Evolutionary conservation across 2,329 filamentous ascomycete genomes (phyloP).

Genomic region (Teratosphaeria zuluensis): DNA sequence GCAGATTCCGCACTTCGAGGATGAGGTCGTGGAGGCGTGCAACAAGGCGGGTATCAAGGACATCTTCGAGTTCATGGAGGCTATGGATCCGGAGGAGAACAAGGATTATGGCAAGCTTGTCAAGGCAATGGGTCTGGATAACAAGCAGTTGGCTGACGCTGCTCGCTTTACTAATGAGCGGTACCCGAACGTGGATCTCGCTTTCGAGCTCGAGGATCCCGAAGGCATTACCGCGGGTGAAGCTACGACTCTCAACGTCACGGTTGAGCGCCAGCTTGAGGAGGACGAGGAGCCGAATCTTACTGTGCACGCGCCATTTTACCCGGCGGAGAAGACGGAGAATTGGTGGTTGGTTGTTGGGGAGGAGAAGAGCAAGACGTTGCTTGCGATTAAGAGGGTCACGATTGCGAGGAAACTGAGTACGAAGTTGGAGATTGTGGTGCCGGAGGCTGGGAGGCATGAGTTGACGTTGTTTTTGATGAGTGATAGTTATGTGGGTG

Average conservation of each 20-base stretch:
- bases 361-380: conserved; percentile 76
- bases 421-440: conserved; percentile 75
- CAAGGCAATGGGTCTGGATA: conserved; percentile 66
- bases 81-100: conserved; percentile 94
- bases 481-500: conserved; percentile 93
- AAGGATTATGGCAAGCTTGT: conserved; percentile 68
- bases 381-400: conserved; percentile 89
- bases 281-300: conserved; percentile 66
- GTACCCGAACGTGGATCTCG: conserved; percentile 88
- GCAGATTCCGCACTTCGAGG: conserved; percentile 91
- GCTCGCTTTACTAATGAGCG: conserved; percentile 92
- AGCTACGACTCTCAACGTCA: conserved; percentile 72
- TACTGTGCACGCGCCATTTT: conserved; percentile 90
- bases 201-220: conserved; percentile 74
- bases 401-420: conserved; percentile 72
- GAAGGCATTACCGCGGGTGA: conserved; percentile 72
- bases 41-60: conserved; percentile 79
- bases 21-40: conserved; percentile 72
- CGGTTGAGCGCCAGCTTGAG: conserved; percentile 71
- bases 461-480: conserved; percentile 87
- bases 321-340: conserved; percentile 82
- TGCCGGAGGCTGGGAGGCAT: conserved; percentile 74
- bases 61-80: conserved; percentile 96
- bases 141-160: conserved; percentile 76
- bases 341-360: conserved; percentile 98